Conservation (phyloP, 768 basidiomycete species). For the Amanita exitialis region DNA sequence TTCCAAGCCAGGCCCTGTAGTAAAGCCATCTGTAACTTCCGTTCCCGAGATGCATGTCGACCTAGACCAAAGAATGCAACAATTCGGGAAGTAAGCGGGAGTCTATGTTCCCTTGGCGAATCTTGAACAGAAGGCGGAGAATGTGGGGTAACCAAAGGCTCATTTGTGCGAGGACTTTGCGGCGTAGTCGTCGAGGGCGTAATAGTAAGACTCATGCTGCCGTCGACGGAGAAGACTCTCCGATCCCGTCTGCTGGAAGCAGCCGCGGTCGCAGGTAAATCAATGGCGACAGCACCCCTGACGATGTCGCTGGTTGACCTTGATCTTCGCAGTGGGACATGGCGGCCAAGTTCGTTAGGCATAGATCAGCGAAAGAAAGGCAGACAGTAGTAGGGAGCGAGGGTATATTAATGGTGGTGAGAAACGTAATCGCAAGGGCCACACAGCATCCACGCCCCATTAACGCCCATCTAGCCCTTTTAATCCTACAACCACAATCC, state of each 20-base stretch:
- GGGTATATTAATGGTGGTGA: background rate
- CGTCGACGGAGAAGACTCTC: conserved; percentile 6
- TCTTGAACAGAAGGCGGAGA: background rate
- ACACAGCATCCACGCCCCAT: conserved; percentile 1
- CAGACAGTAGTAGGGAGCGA: background rate
- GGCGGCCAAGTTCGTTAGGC: conserved; percentile 12
- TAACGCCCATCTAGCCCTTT: background rate
- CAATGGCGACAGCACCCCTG: conserved; percentile 16
- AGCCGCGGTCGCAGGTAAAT: background rate
- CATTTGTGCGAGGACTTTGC: background rate
- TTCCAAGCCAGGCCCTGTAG: conserved; percentile 34
- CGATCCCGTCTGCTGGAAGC: background rate
- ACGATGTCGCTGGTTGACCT: conserved; percentile 31
- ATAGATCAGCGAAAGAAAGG: conserved; percentile 11
- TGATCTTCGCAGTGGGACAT: conserved; percentile 22
- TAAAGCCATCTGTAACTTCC: conserved; percentile 39
- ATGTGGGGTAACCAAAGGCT: background rate
- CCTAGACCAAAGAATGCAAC: conserved; percentile 42
- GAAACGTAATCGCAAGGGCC: background rate
- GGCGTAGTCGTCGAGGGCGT: background rate
- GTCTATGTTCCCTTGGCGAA: background rate
- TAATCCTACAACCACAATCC: background rate
- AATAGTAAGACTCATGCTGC: conserved; percentile 1
- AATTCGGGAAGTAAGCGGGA: background rate
- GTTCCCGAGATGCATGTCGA: conserved; percentile 32